These are phyloP conservation scores for Eragrostis nindensis DNA, from an alignment of 176 grass and related monocot genomes.

Conservation along the genomic window DNA sequence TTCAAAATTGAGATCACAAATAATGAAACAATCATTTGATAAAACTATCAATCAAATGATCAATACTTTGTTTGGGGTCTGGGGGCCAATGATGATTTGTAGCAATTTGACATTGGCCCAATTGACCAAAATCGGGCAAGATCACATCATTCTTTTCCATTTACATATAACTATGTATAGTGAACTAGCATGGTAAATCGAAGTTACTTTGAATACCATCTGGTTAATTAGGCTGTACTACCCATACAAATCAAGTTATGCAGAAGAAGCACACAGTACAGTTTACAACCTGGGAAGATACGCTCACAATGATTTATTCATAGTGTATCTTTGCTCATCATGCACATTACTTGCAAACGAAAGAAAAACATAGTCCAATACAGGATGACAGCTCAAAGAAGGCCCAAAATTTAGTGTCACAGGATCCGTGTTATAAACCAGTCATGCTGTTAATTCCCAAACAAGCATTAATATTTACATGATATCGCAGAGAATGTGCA, in stretches of 20 bases:
- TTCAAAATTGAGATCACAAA: neutral
- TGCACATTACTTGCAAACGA: neutral
- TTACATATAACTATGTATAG: conserved; percentile 7
- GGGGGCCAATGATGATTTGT: neutral
- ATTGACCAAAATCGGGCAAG: conserved; percentile 26
- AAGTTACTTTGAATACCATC: conserved; percentile 1
- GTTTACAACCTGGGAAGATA: conserved; percentile 16
- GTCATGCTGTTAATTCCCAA: conserved; percentile 13
- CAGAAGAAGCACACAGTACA: conserved; percentile 20
- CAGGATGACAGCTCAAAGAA: neutral
- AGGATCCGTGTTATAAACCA: neutral
- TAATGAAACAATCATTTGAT: conserved; percentile 23
- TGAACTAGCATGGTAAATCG: neutral
- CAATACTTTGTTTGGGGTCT: conserved; percentile 1
- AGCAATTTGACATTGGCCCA: conserved; percentile 19
- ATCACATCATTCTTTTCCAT: conserved; percentile 2
- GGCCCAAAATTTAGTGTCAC: neutral
- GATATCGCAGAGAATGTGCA: conserved; percentile 1
- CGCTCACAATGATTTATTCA: neutral
- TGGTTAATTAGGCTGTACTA: conserved; percentile 15
- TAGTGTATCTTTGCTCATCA: conserved; percentile 1
- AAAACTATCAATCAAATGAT: conserved; percentile 9
- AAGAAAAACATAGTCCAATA: neutral
- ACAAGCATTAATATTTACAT: conserved; percentile 39
- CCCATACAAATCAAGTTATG: conserved; percentile 9